A percentile compares a stretch with the other conserved stretches of the same genome.
Conservation (phyloP, 805 yeast genomes). For the Wickerhamomyces tratensis region DNA sequence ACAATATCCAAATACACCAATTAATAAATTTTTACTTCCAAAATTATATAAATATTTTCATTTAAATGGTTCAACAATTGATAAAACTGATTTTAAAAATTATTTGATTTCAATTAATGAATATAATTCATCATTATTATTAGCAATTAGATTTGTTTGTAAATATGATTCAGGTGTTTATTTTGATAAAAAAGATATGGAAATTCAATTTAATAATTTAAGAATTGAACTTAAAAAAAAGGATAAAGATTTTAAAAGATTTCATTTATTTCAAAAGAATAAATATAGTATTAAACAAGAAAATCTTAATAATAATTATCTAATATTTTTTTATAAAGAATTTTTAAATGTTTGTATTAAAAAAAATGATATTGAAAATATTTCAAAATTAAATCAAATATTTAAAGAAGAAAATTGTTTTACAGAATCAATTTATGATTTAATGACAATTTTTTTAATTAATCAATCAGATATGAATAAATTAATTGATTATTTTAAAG, state of each 20-base stretch:
- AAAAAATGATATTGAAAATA: not conserved
- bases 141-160: not conserved
- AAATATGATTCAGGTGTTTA: not conserved
- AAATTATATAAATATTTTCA: conserved; percentile 2
- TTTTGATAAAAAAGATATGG: not conserved
- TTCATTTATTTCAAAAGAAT: too few species aligned
- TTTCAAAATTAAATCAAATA: too few species aligned
- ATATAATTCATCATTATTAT: not conserved
- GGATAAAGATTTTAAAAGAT: too few species aligned
- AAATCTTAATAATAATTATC: too few species aligned
- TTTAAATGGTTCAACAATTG: conserved; percentile 1
- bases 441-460: too few species aligned
- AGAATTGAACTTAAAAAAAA: too few species aligned
- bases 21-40: conserved; percentile 10
- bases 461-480: too few species aligned
- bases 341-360: not conserved
- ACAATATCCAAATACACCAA: conserved; percentile 12
- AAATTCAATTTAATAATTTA: not conserved
- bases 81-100: not conserved
- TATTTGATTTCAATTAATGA: not conserved
- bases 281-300: too few species aligned
- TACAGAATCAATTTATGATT: too few species aligned
- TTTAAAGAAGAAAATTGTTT: too few species aligned
- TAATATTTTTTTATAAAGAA: not conserved
- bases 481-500: too few species aligned